Percentiles rank a stretch among this genome's conserved stretches.
Conservation (phyloP, 805 yeast species). For the Lipomyces spencermartinsiae region DNA sequence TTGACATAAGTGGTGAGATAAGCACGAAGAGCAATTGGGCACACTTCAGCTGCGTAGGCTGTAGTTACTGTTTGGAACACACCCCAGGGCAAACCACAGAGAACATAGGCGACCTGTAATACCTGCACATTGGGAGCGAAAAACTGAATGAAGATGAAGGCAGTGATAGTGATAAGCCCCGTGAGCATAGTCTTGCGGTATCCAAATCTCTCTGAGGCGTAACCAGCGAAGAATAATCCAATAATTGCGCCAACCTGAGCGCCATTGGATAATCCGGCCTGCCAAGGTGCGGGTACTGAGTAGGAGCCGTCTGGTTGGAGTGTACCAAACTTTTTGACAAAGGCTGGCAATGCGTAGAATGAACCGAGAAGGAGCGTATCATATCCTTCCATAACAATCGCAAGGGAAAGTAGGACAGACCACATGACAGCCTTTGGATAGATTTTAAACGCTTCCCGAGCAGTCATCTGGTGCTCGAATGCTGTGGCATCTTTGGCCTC, state of each 20-base stretch:
- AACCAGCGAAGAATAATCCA: not conserved
- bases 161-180: constrained; percentile 41
- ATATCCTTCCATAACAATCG: constrained; percentile 58
- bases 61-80: constrained; percentile 58
- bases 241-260: constrained; percentile 2
- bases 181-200: not conserved
- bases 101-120: constrained; percentile 50
- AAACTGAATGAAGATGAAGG: constrained; percentile 55
- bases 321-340: not conserved
- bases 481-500: too few relatives aligned
- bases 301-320: not conserved
- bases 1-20: too few relatives aligned
- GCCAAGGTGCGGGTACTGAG: constrained; percentile 43
- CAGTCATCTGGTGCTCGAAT: constrained; percentile 44
- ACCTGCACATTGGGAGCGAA: too few relatives aligned
- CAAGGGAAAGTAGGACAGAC: constrained; percentile 54
- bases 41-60: constrained; percentile 62
- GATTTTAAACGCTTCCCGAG: constrained; percentile 47
- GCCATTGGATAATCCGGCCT: constrained; percentile 42
- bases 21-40: constrained; percentile 58
- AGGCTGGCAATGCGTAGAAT: constrained; percentile 54
- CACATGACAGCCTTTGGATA: constrained; percentile 56
- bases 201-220: not conserved
- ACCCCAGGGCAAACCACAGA: constrained; percentile 59
- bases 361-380: constrained; percentile 52